Percentiles rank a stretch among this genome's conserved stretches.
Evolutionary conservation across 768 basidiomycete species (phyloP).

Genomic region (Boletus huronensis): DNA sequence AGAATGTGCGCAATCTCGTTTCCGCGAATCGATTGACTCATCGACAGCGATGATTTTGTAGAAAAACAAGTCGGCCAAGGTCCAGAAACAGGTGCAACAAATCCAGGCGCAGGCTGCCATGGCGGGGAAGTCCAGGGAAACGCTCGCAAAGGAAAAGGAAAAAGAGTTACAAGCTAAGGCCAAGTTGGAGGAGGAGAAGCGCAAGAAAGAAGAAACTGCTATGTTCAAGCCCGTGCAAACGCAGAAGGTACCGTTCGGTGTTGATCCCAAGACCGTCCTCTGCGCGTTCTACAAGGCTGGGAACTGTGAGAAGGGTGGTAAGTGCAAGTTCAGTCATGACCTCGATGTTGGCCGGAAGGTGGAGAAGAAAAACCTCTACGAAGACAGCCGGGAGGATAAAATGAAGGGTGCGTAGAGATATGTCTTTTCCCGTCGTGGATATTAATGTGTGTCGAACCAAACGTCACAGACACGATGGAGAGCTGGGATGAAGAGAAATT

Average conservation of each 20-base stretch:
- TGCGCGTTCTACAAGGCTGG: slow-evolving; percentile 94
- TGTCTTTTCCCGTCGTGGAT: background rate
- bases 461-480: slow-evolving; percentile 85
- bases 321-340: slow-evolving; percentile 98
- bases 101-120: slow-evolving; percentile 74
- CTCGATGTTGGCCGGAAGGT: slow-evolving; percentile 84
- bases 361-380: slow-evolving; percentile 94
- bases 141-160: slow-evolving; percentile 83
- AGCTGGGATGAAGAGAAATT: slow-evolving; percentile 96
- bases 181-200: slow-evolving; percentile 78
- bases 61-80: slow-evolving; percentile 96
- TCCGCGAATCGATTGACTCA: slow-evolving; percentile 4
- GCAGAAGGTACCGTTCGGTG: slow-evolving; percentile 91
- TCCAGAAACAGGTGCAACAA: slow-evolving; percentile 77
- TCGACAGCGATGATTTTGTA: slow-evolving; percentile 28
- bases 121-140: slow-evolving; percentile 77
- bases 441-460: background rate
- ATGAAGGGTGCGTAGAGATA: slow-evolving; percentile 49
- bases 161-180: slow-evolving; percentile 72
- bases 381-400: slow-evolving; percentile 82
- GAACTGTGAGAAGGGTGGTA: slow-evolving; percentile 86
- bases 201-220: slow-evolving; percentile 79
- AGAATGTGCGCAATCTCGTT: slow-evolving; percentile 58
- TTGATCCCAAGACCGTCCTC: slow-evolving; percentile 92
- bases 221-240: slow-evolving; percentile 74